Evolutionary conservation across 192 early-diverging fungal genomes (phyloP), one percentile per base, ranked within the genome.

Genomic region (Mortierella claussenii): DNA sequence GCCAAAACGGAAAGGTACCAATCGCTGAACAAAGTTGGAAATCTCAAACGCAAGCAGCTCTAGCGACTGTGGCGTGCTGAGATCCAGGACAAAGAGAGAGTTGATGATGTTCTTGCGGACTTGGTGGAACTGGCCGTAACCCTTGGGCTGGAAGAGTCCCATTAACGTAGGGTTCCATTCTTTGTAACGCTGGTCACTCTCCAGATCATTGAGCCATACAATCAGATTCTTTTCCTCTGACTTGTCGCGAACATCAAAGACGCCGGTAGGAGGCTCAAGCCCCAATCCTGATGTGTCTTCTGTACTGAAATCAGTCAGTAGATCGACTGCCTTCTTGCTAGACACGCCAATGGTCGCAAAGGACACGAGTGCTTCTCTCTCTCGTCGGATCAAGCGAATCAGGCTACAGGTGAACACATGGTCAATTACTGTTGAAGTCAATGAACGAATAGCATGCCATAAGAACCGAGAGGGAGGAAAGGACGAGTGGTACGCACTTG

Each of bases 131-230:
- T 94, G 92, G 2, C 92, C 89, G 1, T 88, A 84, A 47, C 83
- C 90, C 0, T 66, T 37, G 5, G 93, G 89, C 24, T 82, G 89
- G 40, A 88, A 40, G 4, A 97, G 58, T 83, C 86, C 58, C 31
- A 48, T 32, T 13, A 67, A 24, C 20, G n/a, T 47, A 7, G 65
- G 30, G 11, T 20, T 40, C 92, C 92, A 97, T 27, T 65, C 48
- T 2, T 78, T 59, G 76, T 98, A 99, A 15, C 89, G 83, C 0
- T 58, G 45, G 64, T 99, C 97, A 18, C 82, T 90, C 62, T 94
- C 95, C 21, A 99, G 78, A 76, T 99, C 92, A 73, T 98, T 99
- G 75, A 90, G 83, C 97, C 97, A 99, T 23, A 92, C 54, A 17
- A 95, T 73, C 2, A 82, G 32, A 43, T 86, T 84, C 24, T 80